These are phyloP conservation scores for Graphiopsis chlorocephala DNA, from an alignment of 2,329 filamentous ascomycete genomes.

Conservation along the genomic window DNA sequence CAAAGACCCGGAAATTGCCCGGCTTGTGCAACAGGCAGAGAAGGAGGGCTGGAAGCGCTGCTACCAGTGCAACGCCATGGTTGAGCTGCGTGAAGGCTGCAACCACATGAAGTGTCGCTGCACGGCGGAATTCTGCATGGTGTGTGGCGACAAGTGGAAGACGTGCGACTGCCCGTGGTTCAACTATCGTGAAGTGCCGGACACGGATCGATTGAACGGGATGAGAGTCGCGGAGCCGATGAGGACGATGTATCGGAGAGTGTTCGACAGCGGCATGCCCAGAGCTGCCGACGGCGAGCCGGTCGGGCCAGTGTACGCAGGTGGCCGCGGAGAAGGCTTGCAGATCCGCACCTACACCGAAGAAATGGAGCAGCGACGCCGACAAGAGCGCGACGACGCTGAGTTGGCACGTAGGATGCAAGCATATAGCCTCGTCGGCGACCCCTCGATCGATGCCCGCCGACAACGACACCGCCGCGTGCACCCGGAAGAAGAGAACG, in stretches of 20 bases:
- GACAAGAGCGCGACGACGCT: slow-evolving; percentile 49
- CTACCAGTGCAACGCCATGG: slow-evolving; percentile 68
- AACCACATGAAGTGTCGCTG: slow-evolving; percentile 89
- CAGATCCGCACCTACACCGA: slow-evolving; percentile 34
- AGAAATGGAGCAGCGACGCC: slow-evolving; percentile 39
- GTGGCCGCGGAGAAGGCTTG: slow-evolving; percentile 14
- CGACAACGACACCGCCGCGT: slow-evolving; percentile 37
- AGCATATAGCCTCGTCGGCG: slow-evolving; percentile 37
- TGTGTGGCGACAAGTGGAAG: slow-evolving; percentile 80
- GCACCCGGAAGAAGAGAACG: slow-evolving; percentile 26
- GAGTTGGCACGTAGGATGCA: slow-evolving; percentile 53
- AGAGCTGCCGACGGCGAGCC: slow-evolving; percentile 16
- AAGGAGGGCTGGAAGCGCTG: slow-evolving; percentile 73
- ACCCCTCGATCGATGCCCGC: slow-evolving; percentile 26
- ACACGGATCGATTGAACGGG: slow-evolving; percentile 55
- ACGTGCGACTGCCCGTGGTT: slow-evolving; percentile 80
- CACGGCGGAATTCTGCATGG: slow-evolving; percentile 81
- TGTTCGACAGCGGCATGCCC: slow-evolving; percentile 24
- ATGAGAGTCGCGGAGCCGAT: slow-evolving; percentile 49
- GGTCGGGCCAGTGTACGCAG: slow-evolving; percentile 4
- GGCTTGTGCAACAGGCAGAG: slow-evolving; percentile 63
- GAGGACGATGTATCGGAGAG: slow-evolving; percentile 37
- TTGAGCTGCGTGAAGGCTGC: slow-evolving; percentile 78
- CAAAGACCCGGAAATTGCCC: slow-evolving; percentile 63
- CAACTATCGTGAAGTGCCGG: slow-evolving; percentile 52